Base-by-base conservation (phyloP, 2,329 filamentous ascomycete species). In the Alternaria ethzedia region DNA sequence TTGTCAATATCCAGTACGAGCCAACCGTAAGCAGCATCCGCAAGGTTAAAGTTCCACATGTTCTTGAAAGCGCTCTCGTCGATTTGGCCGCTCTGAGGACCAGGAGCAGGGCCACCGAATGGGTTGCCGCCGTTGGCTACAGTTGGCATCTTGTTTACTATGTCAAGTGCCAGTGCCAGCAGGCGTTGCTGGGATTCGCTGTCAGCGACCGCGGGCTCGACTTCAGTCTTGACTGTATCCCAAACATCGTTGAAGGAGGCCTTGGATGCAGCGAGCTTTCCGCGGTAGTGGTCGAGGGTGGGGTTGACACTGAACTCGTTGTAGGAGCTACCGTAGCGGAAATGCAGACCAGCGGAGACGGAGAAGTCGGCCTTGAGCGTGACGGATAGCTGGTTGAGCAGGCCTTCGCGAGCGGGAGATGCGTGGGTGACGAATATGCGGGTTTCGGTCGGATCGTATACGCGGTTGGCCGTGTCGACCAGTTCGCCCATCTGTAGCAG, bases 41-140 rank as follows among this genome's bases (percentile, higher is more conserved):
- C 96, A 70, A 99, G 83, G 81, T 98, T 98, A 83, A 99, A 99
- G 82, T 99, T 99, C 96, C 96, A 99, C 96, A 98, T 98, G 80
- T 99, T 99, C 86, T 99, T 99, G 87, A 99, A 99, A 2, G 96
- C 96, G 75, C 94, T 97, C 84, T 99, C 96, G 68, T 99, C 96
- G 17, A 99, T 94, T 76, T 97, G 92, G 30, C 96, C 96, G 54
- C 93, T 90, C 61, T 88, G 87, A 57, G 86, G 89, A 43, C 91
- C 91, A 54, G 89, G 88, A 57, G 90, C 88, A 28, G 93, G 92
- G 13, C 95, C 95, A 47, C 96, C 96, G 76, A 99, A 99, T 6
- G 96, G 96, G 79, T 98, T 98, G 21, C 96, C 96, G 59, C 96
- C 96, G 65, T 95, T 96, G 41, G 96, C 96, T 36, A 94, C 94